Evolutionary conservation across 2,329 filamentous ascomycete genomes (phyloP).

Genomic region (Colletotrichum aenigma): DNA sequence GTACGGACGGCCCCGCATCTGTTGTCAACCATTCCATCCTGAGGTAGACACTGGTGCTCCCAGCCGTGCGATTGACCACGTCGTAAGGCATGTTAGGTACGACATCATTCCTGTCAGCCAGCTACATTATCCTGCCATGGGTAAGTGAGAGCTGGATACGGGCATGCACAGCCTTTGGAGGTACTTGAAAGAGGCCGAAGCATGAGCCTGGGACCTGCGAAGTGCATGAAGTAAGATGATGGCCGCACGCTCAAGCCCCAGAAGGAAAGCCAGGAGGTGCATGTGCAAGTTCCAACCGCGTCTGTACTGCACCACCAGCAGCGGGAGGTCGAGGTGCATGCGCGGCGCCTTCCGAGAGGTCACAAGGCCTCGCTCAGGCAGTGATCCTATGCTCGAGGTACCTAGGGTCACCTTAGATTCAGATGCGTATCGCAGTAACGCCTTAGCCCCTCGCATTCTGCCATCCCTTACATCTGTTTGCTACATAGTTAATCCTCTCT

Average conservation of each 20-base stretch:
- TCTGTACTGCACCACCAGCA: not conserved
- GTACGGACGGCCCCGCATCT: not conserved
- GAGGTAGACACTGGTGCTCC: not conserved
- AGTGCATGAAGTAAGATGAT: not conserved
- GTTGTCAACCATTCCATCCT: not conserved
- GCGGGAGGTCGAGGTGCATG: not conserved
- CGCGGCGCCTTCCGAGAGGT: slow-evolving; percentile 18
- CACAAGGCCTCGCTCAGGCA: slow-evolving; percentile 7
- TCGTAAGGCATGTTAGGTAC: not conserved
- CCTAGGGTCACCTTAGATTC: not conserved
- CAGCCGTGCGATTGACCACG: not conserved
- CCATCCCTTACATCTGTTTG: not conserved
- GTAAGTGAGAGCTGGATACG: not conserved
- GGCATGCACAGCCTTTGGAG: not conserved
- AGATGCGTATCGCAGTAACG: not conserved
- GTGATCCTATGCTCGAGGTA: not conserved
- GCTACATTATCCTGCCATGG: not conserved
- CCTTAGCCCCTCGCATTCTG: not conserved
- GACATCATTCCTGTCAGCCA: not conserved
- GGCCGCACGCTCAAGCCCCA: not conserved
- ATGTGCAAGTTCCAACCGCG: not conserved
- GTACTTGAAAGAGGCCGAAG: not conserved
- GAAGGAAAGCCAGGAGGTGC: not conserved
- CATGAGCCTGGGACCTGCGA: not conserved
- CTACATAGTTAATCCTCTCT: not conserved